Conservation (phyloP, 140 eudicot species). For the Bidens hawaiensis region DNA sequence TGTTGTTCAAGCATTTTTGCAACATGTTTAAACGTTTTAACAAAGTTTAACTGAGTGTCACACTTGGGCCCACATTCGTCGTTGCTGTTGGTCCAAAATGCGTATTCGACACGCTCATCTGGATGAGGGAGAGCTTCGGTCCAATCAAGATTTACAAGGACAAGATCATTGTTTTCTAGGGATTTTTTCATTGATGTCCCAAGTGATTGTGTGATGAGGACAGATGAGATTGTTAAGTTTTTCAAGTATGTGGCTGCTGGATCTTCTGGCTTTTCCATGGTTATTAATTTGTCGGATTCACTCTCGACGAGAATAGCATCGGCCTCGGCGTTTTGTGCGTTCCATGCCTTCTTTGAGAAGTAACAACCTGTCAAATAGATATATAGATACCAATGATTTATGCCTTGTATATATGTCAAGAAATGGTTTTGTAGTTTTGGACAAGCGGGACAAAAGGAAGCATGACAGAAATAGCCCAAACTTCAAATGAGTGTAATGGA, state of each 20-base stretch:
- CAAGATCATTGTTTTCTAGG: slow-evolving; percentile 18
- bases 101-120: slow-evolving; percentile 54
- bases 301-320: slow-evolving; percentile 41
- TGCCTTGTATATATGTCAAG: slow-evolving; percentile 8
- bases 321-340: slow-evolving; percentile 53
- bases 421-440: not conserved
- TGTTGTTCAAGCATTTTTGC: slow-evolving; percentile 43
- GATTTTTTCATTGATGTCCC: slow-evolving; percentile 38
- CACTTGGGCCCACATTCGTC: slow-evolving; percentile 54
- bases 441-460: not conserved
- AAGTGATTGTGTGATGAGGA: slow-evolving; percentile 26
- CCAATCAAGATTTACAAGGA: slow-evolving; percentile 49
- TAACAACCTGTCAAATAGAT: slow-evolving; percentile 28
- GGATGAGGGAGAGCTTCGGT: slow-evolving; percentile 54
- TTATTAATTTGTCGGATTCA: slow-evolving; percentile 35
- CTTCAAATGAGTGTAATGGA: no score
- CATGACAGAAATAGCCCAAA: not conserved
- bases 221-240: slow-evolving; percentile 43
- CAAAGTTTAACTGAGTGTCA: slow-evolving; percentile 37
- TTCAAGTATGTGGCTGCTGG: slow-evolving; percentile 23
- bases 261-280: slow-evolving; percentile 47
- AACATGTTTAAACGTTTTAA: slow-evolving; percentile 33
- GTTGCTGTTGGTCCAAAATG: slow-evolving; percentile 52
- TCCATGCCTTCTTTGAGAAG: slow-evolving; percentile 48
- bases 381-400: not conserved